A percentile compares a stretch with the other conserved stretches of the same genome.
Conservation (phyloP, 306 rosid species). For the Gastrolobium bilobum region DNA sequence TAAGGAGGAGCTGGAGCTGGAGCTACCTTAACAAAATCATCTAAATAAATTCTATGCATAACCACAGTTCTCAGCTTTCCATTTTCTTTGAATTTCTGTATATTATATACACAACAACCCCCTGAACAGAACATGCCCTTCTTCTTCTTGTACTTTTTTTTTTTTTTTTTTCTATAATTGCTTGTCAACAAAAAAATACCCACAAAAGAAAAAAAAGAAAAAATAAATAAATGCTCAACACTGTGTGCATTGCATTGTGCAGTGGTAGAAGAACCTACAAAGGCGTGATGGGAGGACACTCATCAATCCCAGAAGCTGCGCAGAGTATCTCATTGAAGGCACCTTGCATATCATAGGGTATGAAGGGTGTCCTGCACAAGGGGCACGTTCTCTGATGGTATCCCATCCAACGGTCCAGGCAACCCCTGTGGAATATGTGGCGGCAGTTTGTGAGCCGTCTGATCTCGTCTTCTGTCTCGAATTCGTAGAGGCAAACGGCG, state of each 20-base stretch:
- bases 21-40: not conserved
- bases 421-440: slow-evolving; percentile 79
- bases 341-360: slow-evolving; percentile 69
- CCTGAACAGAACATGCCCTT: too few species aligned
- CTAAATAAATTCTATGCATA: not conserved
- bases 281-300: slow-evolving; percentile 51
- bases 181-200: not conserved
- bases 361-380: slow-evolving; percentile 75
- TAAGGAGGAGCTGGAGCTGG: not conserved
- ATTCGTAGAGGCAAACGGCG: slow-evolving; percentile 83
- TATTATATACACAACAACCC: not conserved
- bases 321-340: slow-evolving; percentile 64
- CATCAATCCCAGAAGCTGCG: slow-evolving; percentile 74
- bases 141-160: not conserved
- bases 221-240: not conserved
- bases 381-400: slow-evolving; percentile 90
- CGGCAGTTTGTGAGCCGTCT: slow-evolving; percentile 78
- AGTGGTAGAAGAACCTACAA: slow-evolving; percentile 40
- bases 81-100: slow-evolving; percentile 18
- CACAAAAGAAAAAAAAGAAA: not conserved
- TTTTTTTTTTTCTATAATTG: not conserved
- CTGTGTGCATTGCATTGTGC: not conserved
- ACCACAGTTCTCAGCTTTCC: slow-evolving; percentile 1
- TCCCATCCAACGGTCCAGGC: slow-evolving; percentile 95
- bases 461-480: slow-evolving; percentile 80